Conservation (phyloP, 108 stramenopile species). For the Fragilariopsis cylindrus region DNA sequence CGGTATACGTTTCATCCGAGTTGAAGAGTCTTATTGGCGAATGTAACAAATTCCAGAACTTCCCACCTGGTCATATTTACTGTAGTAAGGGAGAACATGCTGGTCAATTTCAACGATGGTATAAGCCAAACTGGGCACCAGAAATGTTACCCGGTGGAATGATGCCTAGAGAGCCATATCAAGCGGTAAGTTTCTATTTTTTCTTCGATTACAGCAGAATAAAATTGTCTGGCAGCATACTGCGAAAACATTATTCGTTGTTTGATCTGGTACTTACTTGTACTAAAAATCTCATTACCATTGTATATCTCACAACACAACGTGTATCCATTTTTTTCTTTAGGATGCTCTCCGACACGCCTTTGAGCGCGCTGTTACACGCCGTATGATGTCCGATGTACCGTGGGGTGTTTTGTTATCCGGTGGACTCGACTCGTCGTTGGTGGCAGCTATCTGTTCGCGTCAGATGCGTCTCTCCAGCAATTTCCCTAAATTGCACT, state of each 20-base stretch:
- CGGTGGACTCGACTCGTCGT: slow-evolving; percentile 96
- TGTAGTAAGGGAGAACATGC: slow-evolving; percentile 77
- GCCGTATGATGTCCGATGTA: slow-evolving; percentile 99
- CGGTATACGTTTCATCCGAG: slow-evolving; percentile 89
- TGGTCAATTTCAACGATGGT: slow-evolving; percentile 90
- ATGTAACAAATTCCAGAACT: slow-evolving; percentile 85
- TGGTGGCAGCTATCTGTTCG: slow-evolving; percentile 93
- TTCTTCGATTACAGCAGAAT: neutral
- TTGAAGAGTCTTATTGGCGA: slow-evolving; percentile 91
- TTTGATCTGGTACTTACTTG: neutral
- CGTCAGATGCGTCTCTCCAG: slow-evolving; percentile 84
- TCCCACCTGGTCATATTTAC: slow-evolving; percentile 96
- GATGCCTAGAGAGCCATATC: slow-evolving; percentile 64
- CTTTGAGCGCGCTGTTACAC: slow-evolving; percentile 91
- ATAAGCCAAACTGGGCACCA: slow-evolving; percentile 90
- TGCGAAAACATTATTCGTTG: neutral
- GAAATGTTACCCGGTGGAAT: slow-evolving; percentile 80
- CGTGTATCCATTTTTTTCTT: slow-evolving; percentile 16
- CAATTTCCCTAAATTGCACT: slow-evolving; percentile 91
- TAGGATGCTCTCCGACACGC: slow-evolving; percentile 82
- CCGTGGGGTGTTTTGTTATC: slow-evolving; percentile 98
- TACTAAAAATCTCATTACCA: neutral
- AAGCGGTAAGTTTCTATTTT: slow-evolving; percentile 56
- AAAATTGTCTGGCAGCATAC: neutral
- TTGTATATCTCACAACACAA: neutral